Conservation (phyloP, 345 rosid genomes). For the Eutrema japonicum region DNA sequence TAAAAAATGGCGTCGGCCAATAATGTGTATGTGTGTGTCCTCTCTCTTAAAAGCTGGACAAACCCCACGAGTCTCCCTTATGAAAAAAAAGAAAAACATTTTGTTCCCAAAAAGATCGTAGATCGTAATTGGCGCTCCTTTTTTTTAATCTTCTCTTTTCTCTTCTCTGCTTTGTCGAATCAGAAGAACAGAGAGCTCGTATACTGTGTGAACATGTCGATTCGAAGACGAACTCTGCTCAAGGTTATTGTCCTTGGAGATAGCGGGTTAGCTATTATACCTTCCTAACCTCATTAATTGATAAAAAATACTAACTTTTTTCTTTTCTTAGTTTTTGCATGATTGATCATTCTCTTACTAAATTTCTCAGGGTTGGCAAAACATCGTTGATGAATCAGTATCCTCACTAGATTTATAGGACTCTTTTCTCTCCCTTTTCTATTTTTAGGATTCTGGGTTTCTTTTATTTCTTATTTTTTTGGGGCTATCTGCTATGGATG, state of each 20-base stretch:
- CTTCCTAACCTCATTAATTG: background rate
- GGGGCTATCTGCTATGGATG: background rate
- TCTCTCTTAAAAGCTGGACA: conserved; percentile 11
- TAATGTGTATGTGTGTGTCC: background rate
- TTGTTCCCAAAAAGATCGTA: background rate
- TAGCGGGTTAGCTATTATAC: conserved; percentile 66
- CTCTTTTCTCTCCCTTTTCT: conserved; percentile 3
- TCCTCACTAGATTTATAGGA: conserved; percentile 47
- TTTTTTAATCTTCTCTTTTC: background rate
- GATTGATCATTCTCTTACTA: conserved; percentile 3
- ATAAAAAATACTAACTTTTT: background rate
- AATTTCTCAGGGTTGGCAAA: conserved; percentile 84
- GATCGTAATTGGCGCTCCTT: conserved; percentile 62
- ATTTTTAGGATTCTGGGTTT: conserved; percentile 6
- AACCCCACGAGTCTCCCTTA: conserved; percentile 19
- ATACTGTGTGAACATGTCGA: conserved; percentile 55
- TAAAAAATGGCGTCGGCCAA: background rate
- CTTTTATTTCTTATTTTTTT: background rate
- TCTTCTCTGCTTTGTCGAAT: conserved; percentile 17
- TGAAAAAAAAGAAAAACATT: background rate
- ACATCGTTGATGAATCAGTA: conserved; percentile 99
- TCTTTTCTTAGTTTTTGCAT: background rate
- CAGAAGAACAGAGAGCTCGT: conserved; percentile 16
- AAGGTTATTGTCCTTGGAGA: conserved; percentile 98
- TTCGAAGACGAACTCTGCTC: conserved; percentile 83